These are phyloP conservation scores for Gypsophila paniculata DNA, from an alignment of 179 eudicot genomes.

Conservation along the genomic window DNA sequence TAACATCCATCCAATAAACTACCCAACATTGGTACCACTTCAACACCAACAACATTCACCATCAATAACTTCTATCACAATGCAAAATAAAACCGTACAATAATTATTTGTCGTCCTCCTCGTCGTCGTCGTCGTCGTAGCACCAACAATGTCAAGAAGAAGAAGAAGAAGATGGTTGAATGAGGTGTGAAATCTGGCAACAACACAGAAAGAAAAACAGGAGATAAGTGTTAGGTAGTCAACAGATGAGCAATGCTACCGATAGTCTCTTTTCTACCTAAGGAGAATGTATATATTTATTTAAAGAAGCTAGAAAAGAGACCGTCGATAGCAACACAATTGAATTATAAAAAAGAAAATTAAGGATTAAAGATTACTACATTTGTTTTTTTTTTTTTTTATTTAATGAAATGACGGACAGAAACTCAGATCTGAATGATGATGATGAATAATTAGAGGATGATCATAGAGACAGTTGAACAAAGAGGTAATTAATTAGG, in stretches of 20 bases:
- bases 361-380: too few relatives aligned
- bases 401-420: slow-evolving; percentile 24
- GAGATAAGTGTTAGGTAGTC: slow-evolving; percentile 16
- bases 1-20: slow-evolving; percentile 65
- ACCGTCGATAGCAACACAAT: slow-evolving; percentile 4
- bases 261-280: too few relatives aligned
- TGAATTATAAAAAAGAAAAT: slow-evolving; percentile 1
- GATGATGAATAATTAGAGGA: slow-evolving; percentile 24
- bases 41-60: slow-evolving; percentile 6
- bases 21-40: slow-evolving; percentile 43
- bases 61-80: too few relatives aligned
- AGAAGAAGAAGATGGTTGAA: slow-evolving; percentile 27
- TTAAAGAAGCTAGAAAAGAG: too few relatives aligned
- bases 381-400: slow-evolving; percentile 30
- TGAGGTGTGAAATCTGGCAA: slow-evolving; percentile 56
- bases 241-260: not conserved
- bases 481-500: slow-evolving; percentile 20
- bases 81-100: too few relatives aligned
- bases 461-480: slow-evolving; percentile 24
- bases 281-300: too few relatives aligned
- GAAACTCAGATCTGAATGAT: slow-evolving; percentile 43
- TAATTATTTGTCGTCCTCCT: too few relatives aligned
- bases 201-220: slow-evolving; percentile 26
- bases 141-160: not conserved
- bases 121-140: too few relatives aligned